Conservation (phyloP, 2,329 filamentous ascomycete genomes). For the Fusarium austroafricanum region DNA sequence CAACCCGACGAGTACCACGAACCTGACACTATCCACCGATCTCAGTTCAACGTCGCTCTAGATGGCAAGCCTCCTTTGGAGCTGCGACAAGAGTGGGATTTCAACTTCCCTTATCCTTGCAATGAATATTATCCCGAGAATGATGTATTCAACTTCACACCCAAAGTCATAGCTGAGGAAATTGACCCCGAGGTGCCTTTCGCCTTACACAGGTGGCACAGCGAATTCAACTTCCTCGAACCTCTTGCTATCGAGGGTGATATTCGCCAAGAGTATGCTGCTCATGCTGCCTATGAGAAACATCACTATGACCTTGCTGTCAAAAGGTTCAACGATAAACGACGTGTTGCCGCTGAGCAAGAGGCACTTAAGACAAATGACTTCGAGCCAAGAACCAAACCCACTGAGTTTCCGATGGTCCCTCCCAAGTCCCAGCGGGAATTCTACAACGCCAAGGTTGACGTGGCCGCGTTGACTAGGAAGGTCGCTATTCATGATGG, state of each 20-base stretch:
- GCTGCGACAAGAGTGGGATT: not conserved
- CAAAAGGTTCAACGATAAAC: not conserved
- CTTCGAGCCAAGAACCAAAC: not conserved
- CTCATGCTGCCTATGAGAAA: not conserved
- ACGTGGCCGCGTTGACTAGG: conserved; percentile 14
- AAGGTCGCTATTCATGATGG: conserved; percentile 32
- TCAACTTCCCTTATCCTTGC: conserved; percentile 20
- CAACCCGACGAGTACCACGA: not conserved
- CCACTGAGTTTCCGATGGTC: not conserved
- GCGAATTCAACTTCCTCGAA: conserved; percentile 13
- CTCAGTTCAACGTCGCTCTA: conserved; percentile 9
- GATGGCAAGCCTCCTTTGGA: conserved; percentile 13
- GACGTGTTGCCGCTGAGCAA: not conserved
- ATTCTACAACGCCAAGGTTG: conserved; percentile 19
- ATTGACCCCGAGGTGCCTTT: conserved; percentile 19
- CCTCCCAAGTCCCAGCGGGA: not conserved
- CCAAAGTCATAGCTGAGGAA: not conserved
- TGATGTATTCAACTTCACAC: not conserved
- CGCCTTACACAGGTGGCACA: not conserved
- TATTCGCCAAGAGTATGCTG: conserved; percentile 12
- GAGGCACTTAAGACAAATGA: not conserved
- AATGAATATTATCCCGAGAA: conserved; percentile 22
- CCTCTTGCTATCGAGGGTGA: conserved; percentile 11
- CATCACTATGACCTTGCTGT: not conserved
- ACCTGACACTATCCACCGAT: not conserved